phyloP scores from a whole-genome alignment of 345 rosid species.

The Carallia pectinifolia region DNA sequence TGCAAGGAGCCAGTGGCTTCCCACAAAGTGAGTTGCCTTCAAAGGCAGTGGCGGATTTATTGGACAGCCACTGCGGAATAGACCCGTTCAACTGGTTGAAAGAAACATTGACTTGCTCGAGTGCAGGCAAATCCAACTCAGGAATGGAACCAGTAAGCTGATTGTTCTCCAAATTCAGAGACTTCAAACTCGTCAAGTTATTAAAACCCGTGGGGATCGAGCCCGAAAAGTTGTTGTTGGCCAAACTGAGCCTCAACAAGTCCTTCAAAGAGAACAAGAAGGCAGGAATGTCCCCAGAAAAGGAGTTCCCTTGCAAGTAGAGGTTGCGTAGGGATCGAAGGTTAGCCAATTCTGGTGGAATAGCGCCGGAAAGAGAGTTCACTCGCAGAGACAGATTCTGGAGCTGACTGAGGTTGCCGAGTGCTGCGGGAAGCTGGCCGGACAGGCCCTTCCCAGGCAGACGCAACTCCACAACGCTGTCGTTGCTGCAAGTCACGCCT shows the following conservation, averaged over 20 bases:
- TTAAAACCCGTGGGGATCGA: conserved; percentile 27
- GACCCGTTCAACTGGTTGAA: conserved; percentile 36
- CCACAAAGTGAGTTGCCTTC: conserved; percentile 43
- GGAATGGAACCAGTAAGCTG: conserved; percentile 41
- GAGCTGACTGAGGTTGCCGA: conserved; percentile 69
- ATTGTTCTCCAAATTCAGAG: conserved; percentile 37
- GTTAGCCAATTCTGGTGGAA: conserved; percentile 67
- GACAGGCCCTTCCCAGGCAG: conserved; percentile 75
- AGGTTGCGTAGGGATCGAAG: conserved; percentile 62
- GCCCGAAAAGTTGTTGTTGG: conserved; percentile 38
- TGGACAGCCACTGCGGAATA: conserved; percentile 31
- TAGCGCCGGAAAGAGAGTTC: conserved; percentile 63
- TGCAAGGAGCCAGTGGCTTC: conserved; percentile 36
- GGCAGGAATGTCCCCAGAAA: conserved; percentile 69
- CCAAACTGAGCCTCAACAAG: conserved; percentile 33
- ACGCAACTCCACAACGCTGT: conserved; percentile 51
- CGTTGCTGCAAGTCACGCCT: conserved; percentile 55
- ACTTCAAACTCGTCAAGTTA: conserved; percentile 34
- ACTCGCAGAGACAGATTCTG: conserved; percentile 60
- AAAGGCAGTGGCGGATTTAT: conserved; percentile 21
- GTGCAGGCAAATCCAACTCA: conserved; percentile 21
- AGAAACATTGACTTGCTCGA: conserved; percentile 46
- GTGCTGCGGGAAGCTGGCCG: conserved; percentile 60
- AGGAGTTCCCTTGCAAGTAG: conserved; percentile 66
- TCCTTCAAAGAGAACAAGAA: conserved; percentile 34